These are phyloP conservation scores for Pichia scutulata DNA, from an alignment of 805 yeast species.

Conservation along the genomic window DNA sequence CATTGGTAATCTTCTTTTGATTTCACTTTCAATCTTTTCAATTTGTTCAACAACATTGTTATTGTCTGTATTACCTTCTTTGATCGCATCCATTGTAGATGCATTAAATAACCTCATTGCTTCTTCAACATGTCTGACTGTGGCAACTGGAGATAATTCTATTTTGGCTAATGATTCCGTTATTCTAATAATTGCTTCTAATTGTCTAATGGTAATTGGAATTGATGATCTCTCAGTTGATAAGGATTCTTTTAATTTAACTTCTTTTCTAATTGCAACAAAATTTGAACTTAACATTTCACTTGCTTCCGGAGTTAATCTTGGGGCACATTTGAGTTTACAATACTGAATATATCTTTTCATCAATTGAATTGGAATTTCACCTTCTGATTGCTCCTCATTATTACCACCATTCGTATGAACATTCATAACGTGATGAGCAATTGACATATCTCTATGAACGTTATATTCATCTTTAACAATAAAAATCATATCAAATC, in stretches of 20 bases:
- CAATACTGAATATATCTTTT: slow-evolving; percentile 88
- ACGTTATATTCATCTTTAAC: slow-evolving; percentile 93
- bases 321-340: slow-evolving; percentile 85
- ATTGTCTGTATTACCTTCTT: slow-evolving; percentile 45
- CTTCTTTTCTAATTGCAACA: slow-evolving; percentile 78
- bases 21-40: slow-evolving; percentile 69
- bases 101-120: slow-evolving; percentile 92
- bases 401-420: slow-evolving; percentile 67
- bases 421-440: slow-evolving; percentile 89
- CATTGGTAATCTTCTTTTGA: slow-evolving; percentile 84
- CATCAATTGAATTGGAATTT: slow-evolving; percentile 85
- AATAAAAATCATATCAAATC: slow-evolving; percentile 97
- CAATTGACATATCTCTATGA: slow-evolving; percentile 78
- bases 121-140: slow-evolving; percentile 87
- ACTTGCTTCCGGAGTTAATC: slow-evolving; percentile 81
- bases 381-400: slow-evolving; percentile 57
- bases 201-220: slow-evolving; percentile 95
- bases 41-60: slow-evolving; percentile 62
- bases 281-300: slow-evolving; percentile 88
- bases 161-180: slow-evolving; percentile 90
- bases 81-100: slow-evolving; percentile 89
- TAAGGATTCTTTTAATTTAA: slow-evolving; percentile 71
- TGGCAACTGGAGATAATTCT: slow-evolving; percentile 73
- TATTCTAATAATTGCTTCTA: slow-evolving; percentile 94
- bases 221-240: slow-evolving; percentile 88